These are phyloP conservation scores for Fusarium longipes DNA, from an alignment of 2,329 filamentous ascomycete species.

Conservation along the genomic window DNA sequence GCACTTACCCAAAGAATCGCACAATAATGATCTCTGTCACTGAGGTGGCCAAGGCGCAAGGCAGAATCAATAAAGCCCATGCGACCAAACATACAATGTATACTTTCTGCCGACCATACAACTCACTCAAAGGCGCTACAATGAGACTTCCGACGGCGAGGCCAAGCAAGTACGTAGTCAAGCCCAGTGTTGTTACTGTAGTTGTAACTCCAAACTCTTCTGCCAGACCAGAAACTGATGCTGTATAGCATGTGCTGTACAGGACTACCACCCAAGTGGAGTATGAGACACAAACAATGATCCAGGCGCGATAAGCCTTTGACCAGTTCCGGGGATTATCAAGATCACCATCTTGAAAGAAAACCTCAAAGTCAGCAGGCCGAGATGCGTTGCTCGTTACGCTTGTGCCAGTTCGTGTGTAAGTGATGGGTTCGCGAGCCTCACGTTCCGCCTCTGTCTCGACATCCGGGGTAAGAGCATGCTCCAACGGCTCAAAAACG, in stretches of 20 bases:
- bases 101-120: conserved; percentile 75
- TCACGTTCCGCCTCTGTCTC: conserved; percentile 55
- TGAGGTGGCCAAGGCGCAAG: conserved; percentile 75
- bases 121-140: conserved; percentile 78
- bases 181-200: conserved; percentile 75
- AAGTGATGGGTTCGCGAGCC: conserved; percentile 59
- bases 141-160: conserved; percentile 78
- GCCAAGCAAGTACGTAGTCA: conserved; percentile 83
- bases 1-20: conserved; percentile 74
- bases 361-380: conserved; percentile 75
- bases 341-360: conserved; percentile 73
- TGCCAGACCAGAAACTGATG: conserved; percentile 75
- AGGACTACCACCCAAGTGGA: conserved; percentile 68
- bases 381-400: conserved; percentile 57
- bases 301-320: conserved; percentile 58
- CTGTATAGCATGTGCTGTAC: conserved; percentile 83
- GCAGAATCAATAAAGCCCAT: conserved; percentile 77
- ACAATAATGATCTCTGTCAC: conserved; percentile 75
- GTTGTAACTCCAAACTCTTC: conserved; percentile 70
- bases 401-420: conserved; percentile 56
- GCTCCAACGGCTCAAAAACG: conserved; percentile 52
- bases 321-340: conserved; percentile 78
- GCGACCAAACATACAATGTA: conserved; percentile 73
- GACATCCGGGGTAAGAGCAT: conserved; percentile 52
- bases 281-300: conserved; percentile 58